A percentile compares a stretch with the other conserved stretches of the same genome.
These are phyloP conservation scores for Apiotrichum mycotoxinovorans DNA, from an alignment of 1,284 basidiomycete species.

Conservation along the genomic window DNA sequence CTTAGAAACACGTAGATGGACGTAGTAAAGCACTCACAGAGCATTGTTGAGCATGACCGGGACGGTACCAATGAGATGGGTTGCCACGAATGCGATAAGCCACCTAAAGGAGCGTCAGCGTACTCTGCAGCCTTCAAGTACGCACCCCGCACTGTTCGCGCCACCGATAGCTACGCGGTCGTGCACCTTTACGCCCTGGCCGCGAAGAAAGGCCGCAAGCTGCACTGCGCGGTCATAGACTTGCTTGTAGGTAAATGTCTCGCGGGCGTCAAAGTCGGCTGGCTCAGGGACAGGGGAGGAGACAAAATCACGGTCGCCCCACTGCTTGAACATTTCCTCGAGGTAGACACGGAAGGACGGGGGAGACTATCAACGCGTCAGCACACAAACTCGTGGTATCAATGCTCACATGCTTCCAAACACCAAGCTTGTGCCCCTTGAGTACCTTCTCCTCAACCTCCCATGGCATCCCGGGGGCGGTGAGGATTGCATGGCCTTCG, in stretches of 20 bases:
- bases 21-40: slow-evolving; percentile 39
- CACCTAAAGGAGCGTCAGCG: no score
- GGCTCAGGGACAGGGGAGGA: neutral
- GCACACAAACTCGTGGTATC: no score
- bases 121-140: no score
- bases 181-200: slow-evolving; percentile 28
- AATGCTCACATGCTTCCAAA: slow-evolving; percentile 40
- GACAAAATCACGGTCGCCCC: neutral
- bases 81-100: slow-evolving; percentile 35
- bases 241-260: slow-evolving; percentile 14
- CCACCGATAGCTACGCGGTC: slow-evolving; percentile 38
- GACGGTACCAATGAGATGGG: slow-evolving; percentile 38
- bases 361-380: slow-evolving; percentile 21
- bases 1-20: no score
- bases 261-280: neutral
- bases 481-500: slow-evolving; percentile 38
- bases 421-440: slow-evolving; percentile 24
- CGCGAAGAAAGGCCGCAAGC: slow-evolving; percentile 33
- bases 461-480: slow-evolving; percentile 32
- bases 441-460: slow-evolving; percentile 37
- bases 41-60: slow-evolving; percentile 36
- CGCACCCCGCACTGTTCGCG: slow-evolving; percentile 26
- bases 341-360: slow-evolving; percentile 31
- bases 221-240: slow-evolving; percentile 22
- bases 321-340: slow-evolving; percentile 9